Percentiles rank a stretch among this genome's conserved stretches.
phyloP scores from a whole-genome alignment of 2,329 filamentous ascomycete species.

The Claviceps purpurea region DNA sequence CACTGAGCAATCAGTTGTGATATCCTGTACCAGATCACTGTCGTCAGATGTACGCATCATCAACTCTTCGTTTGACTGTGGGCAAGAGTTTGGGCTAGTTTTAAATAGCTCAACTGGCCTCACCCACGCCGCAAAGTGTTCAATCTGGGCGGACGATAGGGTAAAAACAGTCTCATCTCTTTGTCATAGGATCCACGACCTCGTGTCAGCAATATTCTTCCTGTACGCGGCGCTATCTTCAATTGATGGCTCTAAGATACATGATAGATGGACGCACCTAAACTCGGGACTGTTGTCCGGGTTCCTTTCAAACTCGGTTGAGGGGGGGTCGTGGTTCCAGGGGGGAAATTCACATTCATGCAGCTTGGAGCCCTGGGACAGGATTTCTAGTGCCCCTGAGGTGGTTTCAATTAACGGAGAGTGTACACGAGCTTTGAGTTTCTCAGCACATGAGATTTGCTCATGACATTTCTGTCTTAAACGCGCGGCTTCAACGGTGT shows the following conservation, averaged over 20 bases:
- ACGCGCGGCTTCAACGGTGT: slow-evolving; percentile 48
- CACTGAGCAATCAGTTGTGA: slow-evolving; percentile 92
- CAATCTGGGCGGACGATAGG: slow-evolving; percentile 59
- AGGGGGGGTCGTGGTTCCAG: slow-evolving; percentile 54
- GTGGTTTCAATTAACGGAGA: neutral
- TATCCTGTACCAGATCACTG: slow-evolving; percentile 84
- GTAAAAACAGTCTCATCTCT: slow-evolving; percentile 59
- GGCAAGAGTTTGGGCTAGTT: slow-evolving; percentile 13
- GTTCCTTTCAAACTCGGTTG: slow-evolving; percentile 43
- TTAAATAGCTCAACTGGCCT: slow-evolving; percentile 54
- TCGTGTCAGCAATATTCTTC: neutral
- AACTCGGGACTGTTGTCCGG: neutral
- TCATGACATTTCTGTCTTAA: slow-evolving; percentile 56
- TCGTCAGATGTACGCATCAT: slow-evolving; percentile 44
- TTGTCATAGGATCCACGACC: neutral
- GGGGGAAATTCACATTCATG: slow-evolving; percentile 76
- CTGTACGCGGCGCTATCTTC: neutral
- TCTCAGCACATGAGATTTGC: slow-evolving; percentile 59
- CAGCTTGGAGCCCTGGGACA: slow-evolving; percentile 64
- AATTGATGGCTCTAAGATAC: neutral
- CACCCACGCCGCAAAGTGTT: slow-evolving; percentile 75
- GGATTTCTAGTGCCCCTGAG: slow-evolving; percentile 27
- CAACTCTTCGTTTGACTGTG: slow-evolving; percentile 18
- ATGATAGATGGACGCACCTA: neutral
- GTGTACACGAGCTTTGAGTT: slow-evolving; percentile 44